Evolutionary conservation across 2,329 filamentous ascomycete genomes (phyloP), one percentile per base, ranked within the genome.

Genomic region (Neofusicoccum sp.): DNA sequence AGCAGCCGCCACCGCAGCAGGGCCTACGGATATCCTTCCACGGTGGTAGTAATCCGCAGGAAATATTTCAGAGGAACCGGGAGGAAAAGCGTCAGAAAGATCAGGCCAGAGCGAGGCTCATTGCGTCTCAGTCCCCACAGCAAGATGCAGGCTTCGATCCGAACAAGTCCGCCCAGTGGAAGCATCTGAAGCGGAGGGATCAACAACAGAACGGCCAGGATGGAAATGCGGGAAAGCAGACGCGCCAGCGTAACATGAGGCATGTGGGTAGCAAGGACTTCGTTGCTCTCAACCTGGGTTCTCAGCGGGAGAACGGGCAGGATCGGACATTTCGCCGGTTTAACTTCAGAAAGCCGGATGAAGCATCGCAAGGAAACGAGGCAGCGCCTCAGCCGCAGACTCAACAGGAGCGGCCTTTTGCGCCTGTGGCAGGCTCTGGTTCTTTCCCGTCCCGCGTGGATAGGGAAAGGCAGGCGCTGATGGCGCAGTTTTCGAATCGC

Each of bases 161-260:
- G 31, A 11, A 6, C 14, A 61, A 48, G 37, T 14, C n/a, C 33
- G 8, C 14, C 8, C 33, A 48, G 36, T 63, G 61, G 50, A 36
- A 29, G 37, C 61, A 63, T 14, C 37, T 63, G 61, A 37, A 9
- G 29, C 22, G 48, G 28, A 62, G 16, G 33, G 14, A 28, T 6
- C 41, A 22, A 11, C 31, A 37, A 4, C 49, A 29, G 34, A 9
- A 39, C 1, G 2, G 8, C 5, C 29, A 12, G 37, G 36, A 6
- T 22, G 22, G 16, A n/a, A 31, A 43, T 16, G 9, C 8, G 29
- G 52, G 29, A 12, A n/a, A 14, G 39, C 28, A 33, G 34, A 39
- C 22, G 22, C 22, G 22, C 22, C 22, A 22, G 22, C 22, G 22
- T 22, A 14, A n/a, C 34, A 41, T 22, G 9, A 43, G 43, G 11